Percentiles rank a stretch among this genome's conserved stretches.
phyloP scores from a whole-genome alignment of 495 filamentous ascomycete species.

The Penicillium manginii region DNA sequence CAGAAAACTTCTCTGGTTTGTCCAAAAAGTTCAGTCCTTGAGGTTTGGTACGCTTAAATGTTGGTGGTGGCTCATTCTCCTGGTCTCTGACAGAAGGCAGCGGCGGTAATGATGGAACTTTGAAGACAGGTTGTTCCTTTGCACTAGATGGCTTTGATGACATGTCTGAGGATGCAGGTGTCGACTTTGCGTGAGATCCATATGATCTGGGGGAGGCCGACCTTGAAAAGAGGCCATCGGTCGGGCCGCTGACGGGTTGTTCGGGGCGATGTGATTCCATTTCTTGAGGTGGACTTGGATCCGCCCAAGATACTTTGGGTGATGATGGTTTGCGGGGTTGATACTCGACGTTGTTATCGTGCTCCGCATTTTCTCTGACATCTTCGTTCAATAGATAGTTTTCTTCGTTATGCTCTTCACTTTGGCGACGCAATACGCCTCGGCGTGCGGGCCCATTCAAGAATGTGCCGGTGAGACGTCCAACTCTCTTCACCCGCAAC shows the following conservation, averaged over 20 bases:
- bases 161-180: slow-evolving; percentile 42
- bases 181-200: slow-evolving; percentile 46
- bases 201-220: slow-evolving; percentile 47
- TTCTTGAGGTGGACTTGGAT: slow-evolving; percentile 40
- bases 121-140: slow-evolving; percentile 62
- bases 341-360: slow-evolving; percentile 33
- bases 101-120: slow-evolving; percentile 61
- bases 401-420: slow-evolving; percentile 66
- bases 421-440: slow-evolving; percentile 69
- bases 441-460: slow-evolving; percentile 74
- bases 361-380: slow-evolving; percentile 30
- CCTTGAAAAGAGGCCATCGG: slow-evolving; percentile 41
- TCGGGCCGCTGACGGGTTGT: slow-evolving; percentile 24
- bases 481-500: slow-evolving; percentile 72
- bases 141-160: slow-evolving; percentile 44
- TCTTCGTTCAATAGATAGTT: slow-evolving; percentile 36
- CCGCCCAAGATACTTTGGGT: slow-evolving; percentile 52
- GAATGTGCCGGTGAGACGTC: slow-evolving; percentile 71
- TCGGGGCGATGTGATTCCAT: slow-evolving; percentile 31
- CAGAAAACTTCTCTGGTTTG: slow-evolving; percentile 59
- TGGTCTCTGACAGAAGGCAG: slow-evolving; percentile 69
- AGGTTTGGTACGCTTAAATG: slow-evolving; percentile 72
- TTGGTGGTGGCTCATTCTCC: slow-evolving; percentile 79
- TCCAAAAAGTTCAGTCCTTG: slow-evolving; percentile 59
- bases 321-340: slow-evolving; percentile 41